Conservation (phyloP, 345 rosid genomes). For the Camelina hispida region DNA sequence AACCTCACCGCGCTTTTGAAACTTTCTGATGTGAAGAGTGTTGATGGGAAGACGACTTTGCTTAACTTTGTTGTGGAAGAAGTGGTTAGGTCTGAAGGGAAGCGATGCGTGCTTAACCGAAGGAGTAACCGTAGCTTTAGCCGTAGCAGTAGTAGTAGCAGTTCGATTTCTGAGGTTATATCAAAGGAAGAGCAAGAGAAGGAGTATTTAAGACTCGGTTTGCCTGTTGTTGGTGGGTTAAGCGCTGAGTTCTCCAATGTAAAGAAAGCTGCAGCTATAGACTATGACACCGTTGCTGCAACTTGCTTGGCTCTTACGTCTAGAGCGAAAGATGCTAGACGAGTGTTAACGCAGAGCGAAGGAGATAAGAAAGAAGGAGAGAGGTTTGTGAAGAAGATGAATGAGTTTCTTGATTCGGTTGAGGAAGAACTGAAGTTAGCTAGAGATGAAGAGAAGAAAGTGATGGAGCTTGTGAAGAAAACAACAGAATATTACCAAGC, state of each 20-base stretch:
- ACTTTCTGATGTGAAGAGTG: constrained; percentile 77
- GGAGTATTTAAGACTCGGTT: constrained; percentile 57
- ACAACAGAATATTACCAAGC: constrained; percentile 83
- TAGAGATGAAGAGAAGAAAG: constrained; percentile 60
- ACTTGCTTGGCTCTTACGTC: constrained; percentile 54
- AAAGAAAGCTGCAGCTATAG: constrained; percentile 66
- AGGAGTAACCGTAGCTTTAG: constrained; percentile 30
- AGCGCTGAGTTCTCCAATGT: constrained; percentile 60
- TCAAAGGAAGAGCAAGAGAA: constrained; percentile 52
- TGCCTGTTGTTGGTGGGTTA: constrained; percentile 56
- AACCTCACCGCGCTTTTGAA: constrained; percentile 66
- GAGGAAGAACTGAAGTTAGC: constrained; percentile 64
- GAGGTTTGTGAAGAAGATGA: constrained; percentile 63
- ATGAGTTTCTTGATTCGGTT: constrained; percentile 62
- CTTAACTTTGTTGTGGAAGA: constrained; percentile 88
- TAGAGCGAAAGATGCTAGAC: constrained; percentile 52
- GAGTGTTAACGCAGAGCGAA: constrained; percentile 43
- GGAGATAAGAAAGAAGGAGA: constrained; percentile 48
- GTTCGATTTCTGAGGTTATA: constrained; percentile 39
- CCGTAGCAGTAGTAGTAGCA: constrained; percentile 28
- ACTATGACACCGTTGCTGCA: constrained; percentile 54
- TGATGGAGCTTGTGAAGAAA: constrained; percentile 66
- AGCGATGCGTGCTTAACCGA: constrained; percentile 41
- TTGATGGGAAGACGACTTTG: constrained; percentile 74
- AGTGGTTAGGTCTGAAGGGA: constrained; percentile 71